Evolutionary conservation across 345 rosid genomes (phyloP).

Genomic region (Lepidium aucheri): DNA sequence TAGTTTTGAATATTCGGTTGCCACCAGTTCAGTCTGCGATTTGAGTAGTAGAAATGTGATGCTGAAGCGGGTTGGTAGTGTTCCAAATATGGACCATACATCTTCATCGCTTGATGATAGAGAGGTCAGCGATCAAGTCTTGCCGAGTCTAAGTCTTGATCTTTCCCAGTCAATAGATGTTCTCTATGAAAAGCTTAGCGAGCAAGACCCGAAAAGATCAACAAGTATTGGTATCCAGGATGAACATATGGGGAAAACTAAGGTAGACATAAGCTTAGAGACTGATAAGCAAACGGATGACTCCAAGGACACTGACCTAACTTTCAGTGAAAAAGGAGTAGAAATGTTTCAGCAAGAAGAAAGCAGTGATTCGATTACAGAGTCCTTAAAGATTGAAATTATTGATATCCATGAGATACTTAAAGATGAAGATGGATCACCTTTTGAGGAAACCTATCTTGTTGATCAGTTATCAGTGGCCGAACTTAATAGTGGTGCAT

Average conservation of each 20-base stretch:
- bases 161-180: constrained; percentile 55
- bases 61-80: constrained; percentile 43
- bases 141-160: constrained; percentile 39
- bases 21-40: constrained; percentile 29
- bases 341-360: constrained; percentile 39
- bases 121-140: constrained; percentile 31
- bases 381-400: constrained; percentile 37
- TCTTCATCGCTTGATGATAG: constrained; percentile 36
- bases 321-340: constrained; percentile 37
- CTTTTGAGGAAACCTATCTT: constrained; percentile 18
- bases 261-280: constrained; percentile 18
- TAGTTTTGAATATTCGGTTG: constrained; percentile 53
- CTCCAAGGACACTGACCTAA: constrained; percentile 29
- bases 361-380: constrained; percentile 15
- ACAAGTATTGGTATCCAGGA: constrained; percentile 3
- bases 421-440: constrained; percentile 31
- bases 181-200: constrained; percentile 56
- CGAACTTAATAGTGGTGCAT: constrained; percentile 22
- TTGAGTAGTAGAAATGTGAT: constrained; percentile 18
- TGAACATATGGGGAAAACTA: constrained; percentile 8
- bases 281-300: constrained; percentile 27
- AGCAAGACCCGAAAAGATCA: constrained; percentile 29
- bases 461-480: constrained; percentile 12
- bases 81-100: constrained; percentile 32
- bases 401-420: constrained; percentile 47